Conservation (phyloP, 139 green algal species). For the Closterium sp. region DNA sequence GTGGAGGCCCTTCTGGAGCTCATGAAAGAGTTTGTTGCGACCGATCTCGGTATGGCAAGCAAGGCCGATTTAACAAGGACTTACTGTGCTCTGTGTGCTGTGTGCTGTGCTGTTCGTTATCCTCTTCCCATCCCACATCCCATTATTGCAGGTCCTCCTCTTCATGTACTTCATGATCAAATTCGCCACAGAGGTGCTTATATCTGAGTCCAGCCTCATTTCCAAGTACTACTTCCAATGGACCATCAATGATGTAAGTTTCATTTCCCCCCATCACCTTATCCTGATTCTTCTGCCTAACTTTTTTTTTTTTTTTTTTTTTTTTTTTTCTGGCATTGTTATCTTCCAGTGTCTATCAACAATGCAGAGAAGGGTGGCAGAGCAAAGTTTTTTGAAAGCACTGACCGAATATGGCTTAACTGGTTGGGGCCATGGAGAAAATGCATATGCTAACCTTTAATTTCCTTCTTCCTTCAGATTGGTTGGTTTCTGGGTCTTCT, state of each 20-base stretch:
- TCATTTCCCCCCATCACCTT: not conserved
- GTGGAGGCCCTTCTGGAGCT: not conserved
- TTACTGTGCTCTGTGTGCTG: not conserved
- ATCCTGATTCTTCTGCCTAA: too few species aligned
- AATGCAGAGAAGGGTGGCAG: too few species aligned
- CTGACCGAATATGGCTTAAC: too few species aligned
- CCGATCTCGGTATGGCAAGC: too few species aligned
- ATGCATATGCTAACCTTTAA: too few species aligned
- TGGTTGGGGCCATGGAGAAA: too few species aligned
- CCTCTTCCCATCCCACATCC: not conserved
- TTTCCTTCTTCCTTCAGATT: not conserved
- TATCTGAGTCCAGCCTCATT: slow-evolving; percentile 44
- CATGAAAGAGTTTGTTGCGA: not conserved
- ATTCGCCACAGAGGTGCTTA: slow-evolving; percentile 43
- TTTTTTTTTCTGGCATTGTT: too few species aligned
- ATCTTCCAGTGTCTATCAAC: too few species aligned
- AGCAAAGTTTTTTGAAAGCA: too few species aligned
- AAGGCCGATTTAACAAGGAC: too few species aligned
- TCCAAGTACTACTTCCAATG: slow-evolving; percentile 50
- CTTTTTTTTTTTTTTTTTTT: too few species aligned
- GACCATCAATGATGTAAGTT: slow-evolving; percentile 30
- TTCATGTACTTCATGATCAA: slow-evolving; percentile 53
- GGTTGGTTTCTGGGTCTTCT: not conserved
- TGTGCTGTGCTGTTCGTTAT: not conserved
- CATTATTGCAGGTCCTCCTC: slow-evolving; percentile 20